Percentiles rank a stretch among this genome's conserved stretches.
These are phyloP conservation scores for Eucalyptus erythrocorys DNA, from an alignment of 345 rosid genomes.

Conservation along the genomic window DNA sequence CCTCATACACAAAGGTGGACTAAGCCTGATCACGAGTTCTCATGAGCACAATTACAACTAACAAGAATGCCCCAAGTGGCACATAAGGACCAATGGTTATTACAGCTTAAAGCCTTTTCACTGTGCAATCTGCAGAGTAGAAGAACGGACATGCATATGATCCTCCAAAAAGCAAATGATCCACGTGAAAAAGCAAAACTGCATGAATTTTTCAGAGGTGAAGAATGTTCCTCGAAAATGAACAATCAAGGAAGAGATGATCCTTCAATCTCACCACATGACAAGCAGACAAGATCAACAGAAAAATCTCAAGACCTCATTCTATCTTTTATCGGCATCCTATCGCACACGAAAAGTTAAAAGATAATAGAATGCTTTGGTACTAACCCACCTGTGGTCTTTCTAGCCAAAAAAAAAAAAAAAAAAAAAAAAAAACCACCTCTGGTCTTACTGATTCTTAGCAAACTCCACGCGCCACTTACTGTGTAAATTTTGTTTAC, in stretches of 20 bases:
- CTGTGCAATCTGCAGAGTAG: not conserved
- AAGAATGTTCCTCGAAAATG: not conserved
- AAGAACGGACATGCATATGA: not conserved
- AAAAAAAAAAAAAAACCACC: not conserved
- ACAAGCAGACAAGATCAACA: not conserved
- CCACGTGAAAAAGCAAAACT: not conserved
- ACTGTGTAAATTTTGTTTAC: not conserved
- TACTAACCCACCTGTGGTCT: not conserved
- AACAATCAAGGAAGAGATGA: not conserved
- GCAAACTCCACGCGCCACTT: not conserved
- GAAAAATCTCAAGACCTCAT: not conserved
- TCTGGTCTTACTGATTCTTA: not conserved
- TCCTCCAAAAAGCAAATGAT: not conserved
- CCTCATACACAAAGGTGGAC: not conserved
- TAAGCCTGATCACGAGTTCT: not conserved
- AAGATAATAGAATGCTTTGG: not conserved
- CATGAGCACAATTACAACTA: not conserved
- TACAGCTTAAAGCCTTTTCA: not conserved
- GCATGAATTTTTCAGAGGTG: not conserved
- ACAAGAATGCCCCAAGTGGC: not conserved
- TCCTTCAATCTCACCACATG: not conserved
- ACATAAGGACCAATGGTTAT: not conserved
- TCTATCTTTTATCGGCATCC: not conserved
- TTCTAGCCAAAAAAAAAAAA: rapidly evolving
- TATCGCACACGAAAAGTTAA: not conserved